Evolutionary conservation across 2,329 filamentous ascomycete genomes (phyloP), one percentile per base, ranked within the genome.

Genomic region (Trichoderma koningiopsis): DNA sequence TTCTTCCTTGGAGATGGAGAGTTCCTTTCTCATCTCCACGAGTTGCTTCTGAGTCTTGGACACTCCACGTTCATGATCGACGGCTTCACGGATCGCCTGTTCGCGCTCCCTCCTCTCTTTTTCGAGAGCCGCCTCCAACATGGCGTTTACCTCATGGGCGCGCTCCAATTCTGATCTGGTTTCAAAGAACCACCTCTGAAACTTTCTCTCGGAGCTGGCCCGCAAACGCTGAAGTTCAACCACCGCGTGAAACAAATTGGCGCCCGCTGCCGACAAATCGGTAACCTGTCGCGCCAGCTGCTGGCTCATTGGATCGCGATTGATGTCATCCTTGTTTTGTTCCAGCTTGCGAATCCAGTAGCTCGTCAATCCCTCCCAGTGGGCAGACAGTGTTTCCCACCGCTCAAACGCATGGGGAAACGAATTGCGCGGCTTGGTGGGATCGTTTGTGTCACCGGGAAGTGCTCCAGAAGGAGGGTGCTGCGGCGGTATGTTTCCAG

Each of bases 181-280:
- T 78, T 99, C 96, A 74, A 97, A 97, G 81, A 98, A 98, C 96
- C 96, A 99, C 62, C 96, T 88, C 81, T 99, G 96, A 75, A 99
- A 99, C 78, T 98, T 98, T 72, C 96, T 90, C 80, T 99, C 96
- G 0, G 95, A 98, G 68, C 94, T 97, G 47, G 96, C 96, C 55
- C 96, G 91, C 31, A 99, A 85, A 35, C 96, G 90, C 79, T 99
- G 96, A 57, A 99, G 84, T 80, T 99, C 96, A 4, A 99, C 96
- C 0, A 99, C 94, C 11, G 96, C 96, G 78, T 99, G 96, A 79
- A 99, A 99, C 0, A 99, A 85, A 74, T 99, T 99, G 5, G 96
- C 96, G 14, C 96, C 96, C 0, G 96, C 96, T 8, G 96, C 96
- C 31, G 96, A 97, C n/a, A 99, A 85, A 78, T 99, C 96, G 0